Conservation (phyloP, 2,329 filamentous ascomycete genomes). For the Colletotrichum tropicicola region DNA sequence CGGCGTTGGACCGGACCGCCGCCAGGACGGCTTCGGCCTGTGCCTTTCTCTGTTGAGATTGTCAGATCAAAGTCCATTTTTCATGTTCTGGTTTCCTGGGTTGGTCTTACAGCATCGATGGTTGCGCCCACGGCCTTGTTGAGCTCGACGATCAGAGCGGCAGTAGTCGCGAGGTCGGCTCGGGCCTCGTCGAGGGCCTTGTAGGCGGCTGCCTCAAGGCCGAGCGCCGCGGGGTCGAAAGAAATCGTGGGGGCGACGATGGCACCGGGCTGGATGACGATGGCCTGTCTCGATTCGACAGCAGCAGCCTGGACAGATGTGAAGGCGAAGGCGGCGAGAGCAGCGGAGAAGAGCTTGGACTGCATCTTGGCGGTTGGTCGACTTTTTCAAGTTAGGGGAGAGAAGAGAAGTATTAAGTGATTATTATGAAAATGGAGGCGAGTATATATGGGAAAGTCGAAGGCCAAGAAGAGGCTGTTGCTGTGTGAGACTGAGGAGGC, state of each 20-base stretch:
- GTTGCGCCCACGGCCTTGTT: neutral
- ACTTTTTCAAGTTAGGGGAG: neutral
- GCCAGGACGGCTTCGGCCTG: neutral
- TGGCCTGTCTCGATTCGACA: neutral
- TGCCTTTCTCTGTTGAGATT: neutral
- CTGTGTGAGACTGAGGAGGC: neutral
- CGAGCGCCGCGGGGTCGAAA: neutral
- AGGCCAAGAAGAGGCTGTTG: neutral
- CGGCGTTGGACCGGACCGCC: neutral
- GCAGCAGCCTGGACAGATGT: slow-evolving; percentile 4
- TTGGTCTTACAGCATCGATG: neutral
- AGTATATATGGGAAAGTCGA: neutral
- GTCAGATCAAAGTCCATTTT: neutral
- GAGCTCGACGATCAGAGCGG: neutral
- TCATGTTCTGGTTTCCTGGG: neutral
- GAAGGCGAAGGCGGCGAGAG: slow-evolving; percentile 27
- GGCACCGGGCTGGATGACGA: neutral
- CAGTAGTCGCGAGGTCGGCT: neutral
- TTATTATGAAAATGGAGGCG: neutral
- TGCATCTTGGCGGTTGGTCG: slow-evolving; percentile 22
- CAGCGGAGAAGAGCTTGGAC: slow-evolving; percentile 23
- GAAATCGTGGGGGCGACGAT: neutral
- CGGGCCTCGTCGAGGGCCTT: neutral
- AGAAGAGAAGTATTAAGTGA: no score
- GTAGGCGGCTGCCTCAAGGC: neutral